phyloP scores from a whole-genome alignment of 2,329 filamentous ascomycete genomes.

The Hyphodiscus sp. region DNA sequence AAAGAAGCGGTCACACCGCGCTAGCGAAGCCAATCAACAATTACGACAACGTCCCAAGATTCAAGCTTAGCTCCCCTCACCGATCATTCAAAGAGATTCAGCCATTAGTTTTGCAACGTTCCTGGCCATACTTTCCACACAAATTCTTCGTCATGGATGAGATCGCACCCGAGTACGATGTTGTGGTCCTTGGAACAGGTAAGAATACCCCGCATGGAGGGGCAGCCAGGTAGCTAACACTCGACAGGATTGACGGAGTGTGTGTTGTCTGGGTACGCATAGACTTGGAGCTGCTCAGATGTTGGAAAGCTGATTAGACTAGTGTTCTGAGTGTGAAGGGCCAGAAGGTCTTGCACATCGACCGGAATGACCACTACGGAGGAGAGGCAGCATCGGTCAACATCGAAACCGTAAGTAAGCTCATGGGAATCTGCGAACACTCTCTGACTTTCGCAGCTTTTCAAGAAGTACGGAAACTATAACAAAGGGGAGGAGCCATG shows the following conservation, averaged over 20 bases:
- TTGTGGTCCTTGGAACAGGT: constrained; percentile 98
- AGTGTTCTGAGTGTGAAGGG: constrained; percentile 97
- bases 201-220: constrained; percentile 39
- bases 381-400: constrained; percentile 98
- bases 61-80: constrained; percentile 18
- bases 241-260: constrained; percentile 87
- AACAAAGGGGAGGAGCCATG: constrained; percentile 77
- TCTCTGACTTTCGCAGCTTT: constrained; percentile 58
- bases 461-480: constrained; percentile 92
- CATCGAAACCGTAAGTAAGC: constrained; percentile 71
- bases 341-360: constrained; percentile 98
- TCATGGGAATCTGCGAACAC: constrained; percentile 10
- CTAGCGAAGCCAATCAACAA: constrained; percentile 27
- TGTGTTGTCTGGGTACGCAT: constrained; percentile 91
- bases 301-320: background rate
- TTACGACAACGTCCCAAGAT: constrained; percentile 10
- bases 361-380: constrained; percentile 97
- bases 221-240: constrained; percentile 27
- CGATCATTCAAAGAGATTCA: constrained; percentile 13
- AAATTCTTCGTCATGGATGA: constrained; percentile 68
- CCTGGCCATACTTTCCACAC: constrained; percentile 10
- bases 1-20: background rate
- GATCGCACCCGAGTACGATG: constrained; percentile 97
- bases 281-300: background rate
- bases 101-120: constrained; percentile 5